Evolutionary conservation across 805 yeast genomes (phyloP).

Genomic region (Brettanomyces bruxellensis): DNA sequence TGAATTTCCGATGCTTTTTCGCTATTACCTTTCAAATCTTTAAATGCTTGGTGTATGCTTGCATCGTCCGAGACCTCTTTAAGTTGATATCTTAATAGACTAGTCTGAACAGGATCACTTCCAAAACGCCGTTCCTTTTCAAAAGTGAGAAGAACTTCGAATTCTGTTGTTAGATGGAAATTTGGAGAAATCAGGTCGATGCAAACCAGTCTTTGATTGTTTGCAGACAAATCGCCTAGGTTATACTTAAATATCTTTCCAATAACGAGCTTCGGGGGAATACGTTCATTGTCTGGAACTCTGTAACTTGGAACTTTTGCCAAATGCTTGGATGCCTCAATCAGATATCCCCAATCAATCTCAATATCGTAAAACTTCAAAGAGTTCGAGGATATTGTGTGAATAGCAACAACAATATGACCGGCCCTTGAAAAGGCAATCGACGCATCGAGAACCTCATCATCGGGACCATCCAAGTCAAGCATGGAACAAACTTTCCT

Average conservation of each 20-base stretch:
- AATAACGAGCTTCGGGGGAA: conserved; percentile 30
- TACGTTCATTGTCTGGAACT: conserved; percentile 38
- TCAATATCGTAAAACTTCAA: conserved; percentile 33
- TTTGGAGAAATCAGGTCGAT: conserved; percentile 39
- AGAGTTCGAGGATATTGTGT: conserved; percentile 26
- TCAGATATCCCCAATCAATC: conserved; percentile 50
- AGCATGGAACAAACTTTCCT: conserved; percentile 25
- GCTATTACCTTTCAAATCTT: conserved; percentile 10
- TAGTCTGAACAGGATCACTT: conserved; percentile 11
- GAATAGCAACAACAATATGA: conserved; percentile 33
- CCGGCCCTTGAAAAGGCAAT: conserved; percentile 47
- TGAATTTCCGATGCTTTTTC: neutral
- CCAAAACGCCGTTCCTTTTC: conserved; percentile 16
- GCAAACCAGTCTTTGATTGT: conserved; percentile 6
- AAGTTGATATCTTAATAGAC: conserved; percentile 19
- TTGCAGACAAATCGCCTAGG: conserved; percentile 11
- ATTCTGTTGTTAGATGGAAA: conserved; percentile 29
- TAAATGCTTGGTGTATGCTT: conserved; percentile 17
- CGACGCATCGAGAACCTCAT: conserved; percentile 28
- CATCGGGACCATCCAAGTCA: conserved; percentile 22
- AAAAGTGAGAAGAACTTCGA: conserved; percentile 40
- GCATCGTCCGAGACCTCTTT: conserved; percentile 9
- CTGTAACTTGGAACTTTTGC: conserved; percentile 38
- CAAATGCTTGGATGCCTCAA: conserved; percentile 37
- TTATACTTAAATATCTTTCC: conserved; percentile 23